Conservation (phyloP, 345 rosid species). For the Syzygium aqueum region DNA sequence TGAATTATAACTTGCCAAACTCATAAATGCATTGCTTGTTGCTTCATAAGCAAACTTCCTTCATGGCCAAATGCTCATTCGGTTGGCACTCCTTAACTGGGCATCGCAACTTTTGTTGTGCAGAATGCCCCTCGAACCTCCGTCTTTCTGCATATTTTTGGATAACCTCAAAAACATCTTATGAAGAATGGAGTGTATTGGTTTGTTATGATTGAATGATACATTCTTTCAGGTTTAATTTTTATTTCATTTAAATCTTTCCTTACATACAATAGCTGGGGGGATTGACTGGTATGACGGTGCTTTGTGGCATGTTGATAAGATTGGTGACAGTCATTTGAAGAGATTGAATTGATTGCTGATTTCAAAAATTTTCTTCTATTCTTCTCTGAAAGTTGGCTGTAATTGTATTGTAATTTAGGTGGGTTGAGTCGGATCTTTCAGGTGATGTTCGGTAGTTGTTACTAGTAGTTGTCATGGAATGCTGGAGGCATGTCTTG, state of each 20-base stretch:
- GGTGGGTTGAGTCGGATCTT: background rate
- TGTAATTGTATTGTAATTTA: background rate
- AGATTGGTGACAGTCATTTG: background rate
- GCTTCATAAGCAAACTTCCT: background rate
- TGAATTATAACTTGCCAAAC: background rate
- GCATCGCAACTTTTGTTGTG: background rate
- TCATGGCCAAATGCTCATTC: background rate
- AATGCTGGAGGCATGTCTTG: background rate
- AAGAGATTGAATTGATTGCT: background rate
- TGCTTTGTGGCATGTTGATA: background rate
- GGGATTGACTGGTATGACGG: background rate
- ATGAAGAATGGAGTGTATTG: background rate
- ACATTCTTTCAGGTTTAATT: background rate
- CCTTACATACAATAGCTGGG: background rate
- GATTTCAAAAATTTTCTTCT: background rate
- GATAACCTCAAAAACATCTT: background rate
- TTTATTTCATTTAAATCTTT: background rate
- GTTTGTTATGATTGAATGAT: background rate
- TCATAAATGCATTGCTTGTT: background rate
- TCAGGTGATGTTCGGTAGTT: background rate
- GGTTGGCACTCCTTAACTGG: background rate
- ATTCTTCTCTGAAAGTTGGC: background rate
- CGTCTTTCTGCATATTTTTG: background rate
- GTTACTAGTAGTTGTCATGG: background rate
- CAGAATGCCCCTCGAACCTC: background rate